Evolutionary conservation across 2,329 filamentous ascomycete genomes (phyloP), one percentile per base, ranked within the genome.

Genomic region (Cordyceps fumosorosea): DNA sequence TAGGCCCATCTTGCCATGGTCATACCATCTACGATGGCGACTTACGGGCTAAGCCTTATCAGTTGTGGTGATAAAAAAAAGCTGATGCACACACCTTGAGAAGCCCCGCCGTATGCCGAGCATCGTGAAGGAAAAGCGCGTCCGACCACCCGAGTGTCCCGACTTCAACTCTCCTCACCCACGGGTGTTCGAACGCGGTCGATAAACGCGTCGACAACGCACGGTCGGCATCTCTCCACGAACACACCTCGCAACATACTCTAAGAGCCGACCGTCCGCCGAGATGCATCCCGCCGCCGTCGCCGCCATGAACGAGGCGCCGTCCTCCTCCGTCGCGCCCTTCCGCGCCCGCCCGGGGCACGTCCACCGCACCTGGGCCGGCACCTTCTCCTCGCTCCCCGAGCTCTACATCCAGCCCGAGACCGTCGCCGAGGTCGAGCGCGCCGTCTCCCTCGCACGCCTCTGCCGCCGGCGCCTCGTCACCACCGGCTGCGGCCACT

Each of bases 321-420:
- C 61, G 55, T 67, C 69, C 62, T 63, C 64, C 61, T 74, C 77
- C 62, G 71, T 70, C 52, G 69, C 95, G 45, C 86, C 91, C 50
- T 96, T 98, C 78, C 89, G 88, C 73, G 90, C 90, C 6, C 82
- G 81, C 63, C 79, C 83, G 64, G 80, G 84, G 59, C 87, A 98
- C 74, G 77, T 87, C 55, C 95, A 98, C 78, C 88, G 88, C 69
- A 99, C 95, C 22, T 99, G 95, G 95, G 95, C 95, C 45, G 88
- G 88, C 71, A 98, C 95, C 56, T 97, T 96, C 78, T 88, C 89
- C 70, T 95, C 89, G 56, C 84, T 87, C 20, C 95, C 95, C 3
- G 92, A 97, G 79, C 86, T 98, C 63, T 97, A 93, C 76, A 86
- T 98, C 68, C 90, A 90, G 69, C 95, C 95, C 2, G 83, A 89